These are phyloP conservation scores for Cicer cuneatum DNA, from an alignment of 306 rosid genomes.

Conservation along the genomic window DNA sequence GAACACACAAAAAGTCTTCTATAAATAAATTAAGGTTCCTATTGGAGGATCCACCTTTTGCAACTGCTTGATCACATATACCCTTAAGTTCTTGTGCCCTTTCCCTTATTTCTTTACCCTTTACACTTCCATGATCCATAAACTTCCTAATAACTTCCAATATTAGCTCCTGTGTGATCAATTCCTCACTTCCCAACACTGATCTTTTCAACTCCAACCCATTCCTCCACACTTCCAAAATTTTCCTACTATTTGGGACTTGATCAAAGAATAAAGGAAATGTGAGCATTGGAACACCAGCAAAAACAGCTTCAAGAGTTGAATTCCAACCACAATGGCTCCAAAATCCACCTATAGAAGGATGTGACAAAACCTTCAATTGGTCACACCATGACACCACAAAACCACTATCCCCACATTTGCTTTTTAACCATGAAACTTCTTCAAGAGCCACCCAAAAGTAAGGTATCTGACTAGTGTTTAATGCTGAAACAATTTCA, in stretches of 20 bases:
- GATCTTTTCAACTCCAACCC: constrained; percentile 43
- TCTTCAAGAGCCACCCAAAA: constrained; percentile 65
- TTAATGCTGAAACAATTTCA: constrained; percentile 53
- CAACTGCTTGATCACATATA: constrained; percentile 11
- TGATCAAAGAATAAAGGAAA: constrained; percentile 63
- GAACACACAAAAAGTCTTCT: constrained; percentile 7
- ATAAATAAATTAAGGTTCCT: background rate
- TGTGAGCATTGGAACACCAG: constrained; percentile 56
- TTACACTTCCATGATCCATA: constrained; percentile 47
- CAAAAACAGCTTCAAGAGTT: constrained; percentile 51
- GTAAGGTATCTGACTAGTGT: constrained; percentile 36
- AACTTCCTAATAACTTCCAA: constrained; percentile 40
- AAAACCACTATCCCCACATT: constrained; percentile 52
- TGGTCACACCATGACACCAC: constrained; percentile 69
- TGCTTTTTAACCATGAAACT: constrained; percentile 43
- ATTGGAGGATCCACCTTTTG: constrained; percentile 16
- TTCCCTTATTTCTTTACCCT: constrained; percentile 47
- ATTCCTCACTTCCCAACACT: constrained; percentile 20
- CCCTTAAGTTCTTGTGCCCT: constrained; percentile 39
- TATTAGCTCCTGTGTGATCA: constrained; percentile 38
- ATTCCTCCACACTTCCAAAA: constrained; percentile 58
- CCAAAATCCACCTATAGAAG: constrained; percentile 59
- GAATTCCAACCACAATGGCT: constrained; percentile 76
- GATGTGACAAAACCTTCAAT: constrained; percentile 57
- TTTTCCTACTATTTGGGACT: constrained; percentile 52